A percentile compares a stretch with the other conserved stretches of the same genome.
These are phyloP conservation scores for Kodamaea suecica DNA, from an alignment of 1,139 yeast genomes.

Conservation along the genomic window DNA sequence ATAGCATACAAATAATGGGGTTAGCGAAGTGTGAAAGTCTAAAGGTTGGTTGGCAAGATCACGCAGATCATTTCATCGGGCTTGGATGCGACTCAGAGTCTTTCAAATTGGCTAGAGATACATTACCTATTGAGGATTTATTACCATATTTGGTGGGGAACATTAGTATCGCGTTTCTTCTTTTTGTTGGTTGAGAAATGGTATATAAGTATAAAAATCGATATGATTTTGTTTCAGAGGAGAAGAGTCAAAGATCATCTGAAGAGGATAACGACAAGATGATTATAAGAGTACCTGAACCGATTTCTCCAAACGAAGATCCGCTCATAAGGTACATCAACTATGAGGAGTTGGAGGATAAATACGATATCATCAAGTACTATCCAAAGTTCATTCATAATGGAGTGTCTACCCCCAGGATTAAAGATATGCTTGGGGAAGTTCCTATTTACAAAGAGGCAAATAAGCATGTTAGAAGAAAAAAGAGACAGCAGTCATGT, in stretches of 20 bases:
- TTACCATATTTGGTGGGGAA: not conserved
- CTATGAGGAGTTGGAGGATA: slow-evolving; percentile 37
- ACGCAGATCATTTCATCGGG: too few species aligned
- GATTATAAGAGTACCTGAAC: slow-evolving; percentile 1
- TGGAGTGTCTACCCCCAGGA: slow-evolving; percentile 36
- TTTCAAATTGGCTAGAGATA: too few species aligned
- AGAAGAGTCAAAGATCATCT: not conserved
- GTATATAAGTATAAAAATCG: not conserved
- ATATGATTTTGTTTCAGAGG: too few species aligned
- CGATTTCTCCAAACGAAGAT: slow-evolving; percentile 1
- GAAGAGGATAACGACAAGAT: not conserved
- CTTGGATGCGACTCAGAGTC: too few species aligned
- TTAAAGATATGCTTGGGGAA: slow-evolving; percentile 33
- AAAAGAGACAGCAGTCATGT: slow-evolving; percentile 11
- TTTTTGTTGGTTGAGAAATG: not conserved
- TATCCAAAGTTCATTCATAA: slow-evolving; percentile 43
- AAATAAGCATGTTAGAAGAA: slow-evolving; percentile 32
- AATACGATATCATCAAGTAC: slow-evolving; percentile 38
- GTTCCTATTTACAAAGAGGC: slow-evolving; percentile 44
- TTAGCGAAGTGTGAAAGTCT: too few species aligned
- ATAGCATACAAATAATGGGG: too few species aligned
- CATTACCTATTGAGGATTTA: not conserved
- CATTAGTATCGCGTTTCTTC: not conserved
- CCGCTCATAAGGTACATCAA: slow-evolving; percentile 24
- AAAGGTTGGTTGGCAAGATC: too few species aligned